Evolutionary conservation across 805 yeast genomes (phyloP), one percentile per base, ranked within the genome.

Genomic region (Barnettozyma pratensis): DNA sequence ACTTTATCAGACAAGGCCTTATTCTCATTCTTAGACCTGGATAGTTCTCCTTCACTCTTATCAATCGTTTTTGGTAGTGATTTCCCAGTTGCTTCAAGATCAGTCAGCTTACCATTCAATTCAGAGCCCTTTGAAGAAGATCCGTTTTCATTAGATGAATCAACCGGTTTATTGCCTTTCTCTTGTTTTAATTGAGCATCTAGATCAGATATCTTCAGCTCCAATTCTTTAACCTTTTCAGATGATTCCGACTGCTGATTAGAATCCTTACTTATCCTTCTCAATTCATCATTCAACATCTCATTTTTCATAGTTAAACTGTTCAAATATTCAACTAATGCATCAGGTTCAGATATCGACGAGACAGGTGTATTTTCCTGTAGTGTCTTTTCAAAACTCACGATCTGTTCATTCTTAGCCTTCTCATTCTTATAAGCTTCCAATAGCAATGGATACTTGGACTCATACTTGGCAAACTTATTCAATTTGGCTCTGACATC

Each of bases 341-440:
- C 70, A 8, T 80, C 87, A 2, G 85, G 79, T 60, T 92, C 96
- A 1, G 83, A 69, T 26, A 94, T 79, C 35, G 83, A 76, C 1
- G 86, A 75, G 44, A 87, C 75, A 0, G 98, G 98, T 0, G 97
- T 91, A 54, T 78, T 68, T 58, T 92, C 97, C 45, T 78, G 73
- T 50, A 92, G 68, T 11, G 85, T 77, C 48, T 71, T 79, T 60
- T 89, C 97, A 56, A 91, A 85, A 0, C 69, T 59, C 5, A 62
- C 70, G 7, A 90, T 75, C 40, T 83, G 72, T 41, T 77, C 83
- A 2, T 75, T 70, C 57, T 83, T 85, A 44, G 76, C 71, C 68
- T 86, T 88, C 63, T 91, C 97, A 1, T 75, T 70, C 60, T 89
- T 87, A 68, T 88, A 94, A 0, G 98, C 97, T 40, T 85, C 85